Evolutionary conservation across 2,329 filamentous ascomycete genomes (phyloP), one percentile per base, ranked within the genome.

Genomic region (Tolypocladium cylindrosporum): DNA sequence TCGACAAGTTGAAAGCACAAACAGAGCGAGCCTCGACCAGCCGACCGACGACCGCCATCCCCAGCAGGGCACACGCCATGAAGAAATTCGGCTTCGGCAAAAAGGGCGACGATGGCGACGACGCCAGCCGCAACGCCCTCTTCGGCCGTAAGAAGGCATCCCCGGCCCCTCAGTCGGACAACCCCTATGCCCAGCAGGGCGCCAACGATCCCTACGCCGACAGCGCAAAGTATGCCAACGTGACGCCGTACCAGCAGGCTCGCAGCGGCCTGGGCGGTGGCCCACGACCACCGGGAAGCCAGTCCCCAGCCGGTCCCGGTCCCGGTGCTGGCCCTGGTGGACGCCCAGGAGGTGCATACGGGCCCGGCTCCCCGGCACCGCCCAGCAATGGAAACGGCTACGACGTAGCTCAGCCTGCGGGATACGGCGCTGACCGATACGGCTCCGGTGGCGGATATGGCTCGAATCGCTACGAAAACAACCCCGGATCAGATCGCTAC

Each of bases 31-130:
- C 48, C 16, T 37, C 31, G 13, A 52, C 48, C 21, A 34, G 27
- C 8, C 27, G 14, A 50, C 45, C 27, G 45, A 50, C 45, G 45
- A 50, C 3, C 19, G 48, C 8, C 16, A 37, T 52, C 31, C 14
- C 19, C 48, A 21, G 13, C 27, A 51, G 48, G 10, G 31, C 48
- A 14, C 48, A 21, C 48, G 48, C 31, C 61, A 86, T 86, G 83
- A 82, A 79, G 74, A 84, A 81, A 65, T 84, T 86, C 64, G 79
- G 80, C 54, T 79, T 84, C 62, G 76, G 81, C 62, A 83, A 79
- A 72, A 85, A 82, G 67, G 70, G 69, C 54, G 75, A 78, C 56
- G 79, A 80, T 56, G 71, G 69, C 63, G 79, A 80, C 59, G 76
- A 81, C 51, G 67, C 72, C 57, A 78, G 71, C 63, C 77, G 79